phyloP scores from a whole-genome alignment of 169 alveolate species.

The Cytauxzoon felis region DNA sequence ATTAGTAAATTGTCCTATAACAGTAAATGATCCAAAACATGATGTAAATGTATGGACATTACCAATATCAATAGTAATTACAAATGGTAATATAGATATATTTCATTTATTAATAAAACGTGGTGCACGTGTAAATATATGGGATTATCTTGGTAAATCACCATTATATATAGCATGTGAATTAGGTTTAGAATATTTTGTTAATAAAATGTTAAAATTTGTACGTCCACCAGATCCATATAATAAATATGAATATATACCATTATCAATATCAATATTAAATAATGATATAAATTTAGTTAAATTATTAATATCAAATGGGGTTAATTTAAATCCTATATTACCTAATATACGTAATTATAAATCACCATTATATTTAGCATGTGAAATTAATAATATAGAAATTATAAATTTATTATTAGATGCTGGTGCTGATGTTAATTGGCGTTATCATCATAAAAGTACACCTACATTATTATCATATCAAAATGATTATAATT shows the following conservation, averaged over 20 bases:
- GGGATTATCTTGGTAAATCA: constrained; percentile 82
- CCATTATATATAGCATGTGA: constrained; percentile 83
- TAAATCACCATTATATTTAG: constrained; percentile 84
- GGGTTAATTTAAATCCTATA: constrained; percentile 64
- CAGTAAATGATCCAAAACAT: constrained; percentile 70
- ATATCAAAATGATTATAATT: constrained; percentile 71
- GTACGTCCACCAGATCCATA: constrained; percentile 33
- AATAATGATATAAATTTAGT: constrained; percentile 50
- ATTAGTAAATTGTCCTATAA: constrained; percentile 79
- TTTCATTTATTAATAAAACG: constrained; percentile 74
- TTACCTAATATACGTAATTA: constrained; percentile 76
- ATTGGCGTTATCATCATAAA: constrained; percentile 76
- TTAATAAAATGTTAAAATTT: constrained; percentile 54
- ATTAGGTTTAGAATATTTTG: constrained; percentile 69
- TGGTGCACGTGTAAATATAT: constrained; percentile 81
- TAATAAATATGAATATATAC: constrained; percentile 62
- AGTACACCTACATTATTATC: constrained; percentile 79
- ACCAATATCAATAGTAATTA: constrained; percentile 80
- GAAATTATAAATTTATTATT: constrained; percentile 73
- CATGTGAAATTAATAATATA: constrained; percentile 76
- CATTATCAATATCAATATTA: constrained; percentile 57
- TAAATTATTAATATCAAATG: constrained; percentile 70
- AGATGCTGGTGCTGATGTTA: constrained; percentile 82
- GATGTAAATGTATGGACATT: constrained; percentile 79
- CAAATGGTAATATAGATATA: constrained; percentile 68